Percentiles rank a stretch among this genome's conserved stretches.
These are phyloP conservation scores for Verticillium alfalfae DNA, from an alignment of 2,329 filamentous ascomycete genomes.

Conservation along the genomic window DNA sequence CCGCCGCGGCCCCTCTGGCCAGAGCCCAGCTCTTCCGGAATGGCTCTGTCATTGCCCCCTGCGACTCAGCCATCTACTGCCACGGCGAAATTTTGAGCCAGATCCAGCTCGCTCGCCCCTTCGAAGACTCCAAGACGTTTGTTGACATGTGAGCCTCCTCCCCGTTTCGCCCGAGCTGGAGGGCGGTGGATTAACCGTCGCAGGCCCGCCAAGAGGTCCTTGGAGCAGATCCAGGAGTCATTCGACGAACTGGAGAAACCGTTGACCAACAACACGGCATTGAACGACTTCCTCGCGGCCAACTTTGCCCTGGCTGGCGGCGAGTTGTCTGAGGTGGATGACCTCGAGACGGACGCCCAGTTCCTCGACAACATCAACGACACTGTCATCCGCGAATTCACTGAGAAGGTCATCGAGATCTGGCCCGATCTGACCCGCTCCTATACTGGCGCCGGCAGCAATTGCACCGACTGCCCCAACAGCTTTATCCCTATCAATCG, in stretches of 20 bases:
- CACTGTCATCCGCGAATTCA: slow-evolving; percentile 54
- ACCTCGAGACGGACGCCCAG: slow-evolving; percentile 49
- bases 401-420: slow-evolving; percentile 59
- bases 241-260: slow-evolving; percentile 56
- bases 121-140: slow-evolving; percentile 65
- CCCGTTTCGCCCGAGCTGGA: neutral
- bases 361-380: slow-evolving; percentile 56
- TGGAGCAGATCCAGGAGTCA: slow-evolving; percentile 55
- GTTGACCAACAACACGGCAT: slow-evolving; percentile 55
- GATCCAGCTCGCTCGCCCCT: slow-evolving; percentile 58
- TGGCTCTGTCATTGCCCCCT: slow-evolving; percentile 56
- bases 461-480: slow-evolving; percentile 54
- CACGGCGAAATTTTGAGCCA: slow-evolving; percentile 57
- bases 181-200: slow-evolving; percentile 1
- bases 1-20: slow-evolving; percentile 16
- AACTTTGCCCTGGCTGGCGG: slow-evolving; percentile 61
- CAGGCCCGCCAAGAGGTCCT: slow-evolving; percentile 53
- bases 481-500: slow-evolving; percentile 63
- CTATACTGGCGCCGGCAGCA: slow-evolving; percentile 44
- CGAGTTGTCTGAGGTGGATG: slow-evolving; percentile 51
- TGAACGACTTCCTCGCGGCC: slow-evolving; percentile 55
- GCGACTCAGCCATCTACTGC: slow-evolving; percentile 64
- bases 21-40: slow-evolving; percentile 48
- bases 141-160: slow-evolving; percentile 54
- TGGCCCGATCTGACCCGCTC: slow-evolving; percentile 63